Evolutionary conservation across 371 early-diverging fungal species (phyloP), one percentile per base, ranked within the genome.

Genomic region (Cokeromyces recurvatus): DNA sequence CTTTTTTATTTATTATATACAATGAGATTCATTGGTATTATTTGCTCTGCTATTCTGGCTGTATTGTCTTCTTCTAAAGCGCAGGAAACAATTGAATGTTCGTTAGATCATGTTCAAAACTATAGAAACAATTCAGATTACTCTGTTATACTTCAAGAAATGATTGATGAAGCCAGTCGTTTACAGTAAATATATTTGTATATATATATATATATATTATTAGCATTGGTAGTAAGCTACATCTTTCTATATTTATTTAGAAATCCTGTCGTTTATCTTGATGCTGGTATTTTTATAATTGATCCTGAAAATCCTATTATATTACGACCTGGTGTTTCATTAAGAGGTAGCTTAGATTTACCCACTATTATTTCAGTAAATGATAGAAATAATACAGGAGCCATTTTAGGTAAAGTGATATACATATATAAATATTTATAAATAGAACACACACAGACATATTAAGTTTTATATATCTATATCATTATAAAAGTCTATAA

Each of bases 111-210:
- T n/a, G n/a, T n/a, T n/a, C n/a, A n/a, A n/a, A n/a, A n/a, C n/a
- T n/a, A n/a, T n/a, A n/a, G n/a, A n/a, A n/a, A n/a, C n/a, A n/a
- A n/a, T n/a, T n/a, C 36, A 11, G 49, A 48, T 22, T 58, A 53
- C 21, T 48, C 59, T 2, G 22, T 14, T n/a, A 48, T 40, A 34
- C 32, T 58, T 1, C 71, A 70, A 41, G 51, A 51, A 2, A 38
- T 70, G 20, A 64, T 70, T 43, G 57, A 70, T 42, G 40, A 63
- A 32, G 66, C 66, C 6, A 53, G 53, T 38, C 17, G 38, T 7
- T 35, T 16, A 53, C 37, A 54, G 71, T 66, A 47, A 35, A n/a
- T 32, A 4, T 12, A 43, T 37, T n/a, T n/a, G n/a, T n/a, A n/a
- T n/a, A n/a, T n/a, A n/a, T n/a, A n/a, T n/a, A 38, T 36, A 15